Conservation (phyloP, 768 basidiomycete genomes). For the Cystofilobasidium macerans region DNA sequence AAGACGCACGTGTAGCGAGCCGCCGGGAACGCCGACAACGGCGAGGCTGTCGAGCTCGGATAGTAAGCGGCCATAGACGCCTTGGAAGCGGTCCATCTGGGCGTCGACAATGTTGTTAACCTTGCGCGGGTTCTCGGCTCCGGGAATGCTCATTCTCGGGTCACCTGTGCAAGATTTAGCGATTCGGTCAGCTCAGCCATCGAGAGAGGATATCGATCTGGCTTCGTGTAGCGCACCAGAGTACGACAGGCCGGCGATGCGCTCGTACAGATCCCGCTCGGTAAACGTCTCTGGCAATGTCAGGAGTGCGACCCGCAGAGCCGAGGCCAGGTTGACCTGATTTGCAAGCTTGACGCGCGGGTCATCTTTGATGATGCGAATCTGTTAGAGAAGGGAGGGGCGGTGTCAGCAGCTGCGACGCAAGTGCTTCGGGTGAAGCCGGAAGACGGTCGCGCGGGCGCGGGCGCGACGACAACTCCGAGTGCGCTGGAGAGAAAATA, state of each 20-base stretch:
- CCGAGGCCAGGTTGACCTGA: slow-evolving; percentile 84
- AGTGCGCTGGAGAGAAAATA: not conserved
- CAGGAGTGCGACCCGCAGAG: slow-evolving; percentile 78
- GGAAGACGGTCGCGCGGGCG: not conserved
- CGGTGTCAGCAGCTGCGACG: not conserved
- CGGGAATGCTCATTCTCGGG: slow-evolving; percentile 75
- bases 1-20: slow-evolving; percentile 12
- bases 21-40: slow-evolving; percentile 18
- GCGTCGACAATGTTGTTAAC: slow-evolving; percentile 82
- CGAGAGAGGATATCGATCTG: no score
- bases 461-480: not conserved
- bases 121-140: slow-evolving; percentile 88
- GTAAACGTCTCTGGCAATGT: slow-evolving; percentile 71
- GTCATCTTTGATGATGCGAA: slow-evolving; percentile 84
- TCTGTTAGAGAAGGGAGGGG: slow-evolving; percentile 23
- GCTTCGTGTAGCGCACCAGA: no score
- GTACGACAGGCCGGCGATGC: slow-evolving; percentile 78
- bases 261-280: slow-evolving; percentile 69
- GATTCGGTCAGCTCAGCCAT: no score
- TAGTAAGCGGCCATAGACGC: slow-evolving; percentile 57
- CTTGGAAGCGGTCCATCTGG: slow-evolving; percentile 71
- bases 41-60: slow-evolving; percentile 21
- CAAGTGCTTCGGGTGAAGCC: no score
- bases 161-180: slow-evolving; percentile 48
- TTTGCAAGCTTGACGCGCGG: slow-evolving; percentile 82